Evolutionary conservation across 1,284 basidiomycete genomes (phyloP).

Genomic region (Trichosporon ovoides): DNA sequence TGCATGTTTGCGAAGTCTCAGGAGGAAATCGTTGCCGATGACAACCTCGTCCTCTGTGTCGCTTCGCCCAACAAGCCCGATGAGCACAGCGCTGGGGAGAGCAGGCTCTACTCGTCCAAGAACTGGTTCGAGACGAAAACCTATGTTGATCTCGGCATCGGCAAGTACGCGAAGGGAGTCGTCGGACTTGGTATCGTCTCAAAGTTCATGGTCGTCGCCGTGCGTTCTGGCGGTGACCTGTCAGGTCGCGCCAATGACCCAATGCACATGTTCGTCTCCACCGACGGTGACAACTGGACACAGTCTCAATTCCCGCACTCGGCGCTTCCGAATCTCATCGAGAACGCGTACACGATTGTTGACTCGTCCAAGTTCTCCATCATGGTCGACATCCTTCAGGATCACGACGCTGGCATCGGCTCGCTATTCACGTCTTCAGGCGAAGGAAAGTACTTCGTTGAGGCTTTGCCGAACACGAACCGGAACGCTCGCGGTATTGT

Average conservation of each 20-base stretch:
- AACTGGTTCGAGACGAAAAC: conserved; percentile 68
- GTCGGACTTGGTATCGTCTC: conserved; percentile 83
- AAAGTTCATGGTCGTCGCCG: conserved; percentile 81
- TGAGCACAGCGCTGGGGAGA: conserved; percentile 56
- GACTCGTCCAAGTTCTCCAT: conserved; percentile 88
- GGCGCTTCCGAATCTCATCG: conserved; percentile 39
- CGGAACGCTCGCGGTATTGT: conserved; percentile 81
- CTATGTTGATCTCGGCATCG: conserved; percentile 73
- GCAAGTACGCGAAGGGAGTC: conserved; percentile 75
- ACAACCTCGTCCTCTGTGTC: conserved; percentile 76
- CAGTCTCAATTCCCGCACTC: conserved; percentile 49
- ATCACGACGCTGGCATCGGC: conserved; percentile 67
- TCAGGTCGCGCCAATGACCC: conserved; percentile 3
- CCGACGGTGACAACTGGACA: conserved; percentile 70
- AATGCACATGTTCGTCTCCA: conserved; percentile 70
- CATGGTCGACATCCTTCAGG: conserved; percentile 83
- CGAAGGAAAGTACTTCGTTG: conserved; percentile 89
- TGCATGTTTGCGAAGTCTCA: conserved; percentile 85
- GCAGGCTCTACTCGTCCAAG: conserved; percentile 68
- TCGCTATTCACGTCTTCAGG: conserved; percentile 92
- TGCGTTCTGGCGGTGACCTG: background rate
- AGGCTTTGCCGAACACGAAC: conserved; percentile 84
- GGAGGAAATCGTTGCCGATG: conserved; percentile 58
- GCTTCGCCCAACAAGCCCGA: conserved; percentile 52
- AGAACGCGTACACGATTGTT: conserved; percentile 81